These are phyloP conservation scores for Theobroma grandiflorum DNA, from an alignment of 441 rosid genomes.

Conservation along the genomic window DNA sequence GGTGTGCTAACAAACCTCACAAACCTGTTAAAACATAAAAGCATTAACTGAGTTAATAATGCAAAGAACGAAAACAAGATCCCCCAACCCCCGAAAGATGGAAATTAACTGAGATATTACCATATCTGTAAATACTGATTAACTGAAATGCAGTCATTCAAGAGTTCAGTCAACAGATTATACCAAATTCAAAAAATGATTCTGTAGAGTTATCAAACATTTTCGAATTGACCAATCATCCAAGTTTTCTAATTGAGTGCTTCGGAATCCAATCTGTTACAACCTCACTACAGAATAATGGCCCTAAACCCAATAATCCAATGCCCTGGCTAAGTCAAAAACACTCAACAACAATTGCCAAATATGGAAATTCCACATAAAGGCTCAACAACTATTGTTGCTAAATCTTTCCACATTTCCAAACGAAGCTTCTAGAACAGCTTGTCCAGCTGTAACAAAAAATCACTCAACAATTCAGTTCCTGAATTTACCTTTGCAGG, in stretches of 20 bases:
- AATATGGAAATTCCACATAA: no score
- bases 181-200: not conserved
- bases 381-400: not conserved
- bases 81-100: not conserved
- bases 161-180: not conserved
- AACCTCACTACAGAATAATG: not conserved
- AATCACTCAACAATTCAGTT: not conserved
- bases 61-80: not conserved
- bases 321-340: not conserved
- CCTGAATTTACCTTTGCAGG: conserved; percentile 65
- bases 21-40: conserved; percentile 54
- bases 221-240: not conserved
- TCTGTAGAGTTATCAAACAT: not conserved
- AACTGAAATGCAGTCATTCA: not conserved
- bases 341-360: not conserved
- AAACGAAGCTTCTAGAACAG: not conserved
- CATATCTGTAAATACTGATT: not conserved
- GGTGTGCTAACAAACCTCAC: conserved; percentile 94
- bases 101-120: not conserved
- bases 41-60: not conserved
- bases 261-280: not conserved
- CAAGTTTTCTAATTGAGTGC: not conserved
- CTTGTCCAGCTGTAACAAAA: not conserved
- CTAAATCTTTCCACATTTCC: not conserved
- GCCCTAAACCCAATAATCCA: not conserved